These are phyloP conservation scores for Holtermanniella nyarrowii DNA, from an alignment of 768 basidiomycete species.

Conservation along the genomic window DNA sequence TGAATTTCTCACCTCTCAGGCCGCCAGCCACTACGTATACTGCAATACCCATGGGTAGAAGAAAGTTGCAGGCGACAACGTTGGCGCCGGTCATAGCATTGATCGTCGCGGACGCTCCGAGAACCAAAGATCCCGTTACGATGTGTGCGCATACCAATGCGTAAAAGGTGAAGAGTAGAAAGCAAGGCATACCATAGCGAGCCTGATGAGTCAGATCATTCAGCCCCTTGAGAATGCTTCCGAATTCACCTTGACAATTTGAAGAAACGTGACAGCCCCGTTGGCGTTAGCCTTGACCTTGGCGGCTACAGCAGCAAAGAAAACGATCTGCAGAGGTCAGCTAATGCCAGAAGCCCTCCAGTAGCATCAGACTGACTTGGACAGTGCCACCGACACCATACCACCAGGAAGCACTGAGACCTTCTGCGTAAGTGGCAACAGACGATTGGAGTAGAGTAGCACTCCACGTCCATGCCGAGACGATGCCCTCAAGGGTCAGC, in stretches of 20 bases:
- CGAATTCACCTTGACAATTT: slow-evolving; percentile 44
- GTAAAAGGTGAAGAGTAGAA: slow-evolving; percentile 48
- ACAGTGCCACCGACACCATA: slow-evolving; percentile 13
- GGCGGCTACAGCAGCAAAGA: slow-evolving; percentile 45
- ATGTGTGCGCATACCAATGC: slow-evolving; percentile 49
- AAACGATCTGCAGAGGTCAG: slow-evolving; percentile 48
- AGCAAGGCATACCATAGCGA: slow-evolving; percentile 9
- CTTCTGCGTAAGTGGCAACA: slow-evolving; percentile 9
- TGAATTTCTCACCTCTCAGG: neutral
- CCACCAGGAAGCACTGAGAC: slow-evolving; percentile 16
- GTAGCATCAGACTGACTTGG: neutral
- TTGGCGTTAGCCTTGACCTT: slow-evolving; percentile 54
- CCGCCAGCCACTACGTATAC: slow-evolving; percentile 34
- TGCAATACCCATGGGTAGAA: slow-evolving; percentile 46
- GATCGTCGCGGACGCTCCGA: slow-evolving; percentile 47
- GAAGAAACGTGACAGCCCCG: slow-evolving; percentile 52
- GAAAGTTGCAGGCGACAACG: slow-evolving; percentile 45
- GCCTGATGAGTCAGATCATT: slow-evolving; percentile 41
- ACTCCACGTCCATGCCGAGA: slow-evolving; percentile 19
- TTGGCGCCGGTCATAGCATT: slow-evolving; percentile 48
- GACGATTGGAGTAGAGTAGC: slow-evolving; percentile 12
- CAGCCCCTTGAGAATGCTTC: slow-evolving; percentile 1
- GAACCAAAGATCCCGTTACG: slow-evolving; percentile 48
- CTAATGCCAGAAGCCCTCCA: neutral
- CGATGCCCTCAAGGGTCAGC: slow-evolving; percentile 1